These are phyloP conservation scores for Lecanicillium sp. DNA, from an alignment of 2,329 filamentous ascomycete genomes.

Conservation along the genomic window DNA sequence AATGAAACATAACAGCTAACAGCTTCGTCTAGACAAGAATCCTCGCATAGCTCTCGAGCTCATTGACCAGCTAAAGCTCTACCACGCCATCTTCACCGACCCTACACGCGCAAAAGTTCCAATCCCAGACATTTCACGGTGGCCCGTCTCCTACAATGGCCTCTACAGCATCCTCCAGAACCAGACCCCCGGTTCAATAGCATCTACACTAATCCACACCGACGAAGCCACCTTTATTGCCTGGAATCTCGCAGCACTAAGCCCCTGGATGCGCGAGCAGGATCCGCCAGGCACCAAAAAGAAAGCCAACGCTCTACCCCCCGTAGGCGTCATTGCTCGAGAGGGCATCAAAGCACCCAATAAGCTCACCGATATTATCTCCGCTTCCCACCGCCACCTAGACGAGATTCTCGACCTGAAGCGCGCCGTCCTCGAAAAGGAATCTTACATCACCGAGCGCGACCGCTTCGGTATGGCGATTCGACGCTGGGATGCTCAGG, in stretches of 20 bases:
- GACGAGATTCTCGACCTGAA: conserved; percentile 57
- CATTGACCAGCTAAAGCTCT: conserved; percentile 59
- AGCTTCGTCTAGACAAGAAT: conserved; percentile 38
- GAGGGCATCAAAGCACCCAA: conserved; percentile 77
- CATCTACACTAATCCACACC: conserved; percentile 49
- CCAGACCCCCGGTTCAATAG: conserved; percentile 37
- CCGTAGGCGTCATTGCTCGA: conserved; percentile 44
- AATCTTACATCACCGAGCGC: conserved; percentile 39
- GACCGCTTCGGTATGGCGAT: conserved; percentile 68
- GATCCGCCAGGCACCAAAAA: conserved; percentile 32
- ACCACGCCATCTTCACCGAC: conserved; percentile 66
- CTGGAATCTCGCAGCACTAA: conserved; percentile 69
- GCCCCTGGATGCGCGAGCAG: conserved; percentile 58
- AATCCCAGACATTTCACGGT: conserved; percentile 49
- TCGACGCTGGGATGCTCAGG: conserved; percentile 56
- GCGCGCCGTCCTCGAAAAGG: conserved; percentile 37
- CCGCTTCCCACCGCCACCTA: conserved; percentile 54
- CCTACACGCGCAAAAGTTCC: conserved; percentile 45
- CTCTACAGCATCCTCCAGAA: conserved; percentile 43
- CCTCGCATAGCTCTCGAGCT: conserved; percentile 54
- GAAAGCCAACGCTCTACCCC: conserved; percentile 45
- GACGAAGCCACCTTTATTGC: conserved; percentile 60
- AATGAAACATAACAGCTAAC: neutral
- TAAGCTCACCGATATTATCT: conserved; percentile 61
- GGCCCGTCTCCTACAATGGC: conserved; percentile 55